Base-by-base conservation (phyloP, 2,329 filamentous ascomycete genomes). In the Penicillium italicum region DNA sequence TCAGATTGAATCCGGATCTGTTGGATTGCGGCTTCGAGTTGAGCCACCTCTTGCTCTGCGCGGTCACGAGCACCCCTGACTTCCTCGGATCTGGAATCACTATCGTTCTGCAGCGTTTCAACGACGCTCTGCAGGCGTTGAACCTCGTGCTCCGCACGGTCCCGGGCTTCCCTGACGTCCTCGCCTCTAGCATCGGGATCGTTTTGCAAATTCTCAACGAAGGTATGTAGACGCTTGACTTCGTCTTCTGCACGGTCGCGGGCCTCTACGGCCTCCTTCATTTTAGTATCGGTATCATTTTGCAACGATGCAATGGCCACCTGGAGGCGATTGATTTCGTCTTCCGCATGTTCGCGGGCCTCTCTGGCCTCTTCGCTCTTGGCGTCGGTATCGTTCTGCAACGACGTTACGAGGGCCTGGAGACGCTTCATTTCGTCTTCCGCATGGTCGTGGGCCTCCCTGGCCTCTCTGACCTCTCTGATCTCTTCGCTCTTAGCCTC, bases 1-100 rank as follows among this genome's bases (percentile, higher is more conserved):
- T 76, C 70, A 4, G 67, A 62, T 46, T 76, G 70, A 8, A 65
- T 63, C 24, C 65, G 69, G 31, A 72, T 57, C 43, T 73, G 66
- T 22, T 71, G 61, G 30, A 74, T 63, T n/a, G 63, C 62, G 18
- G 64, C 61, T 51, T 72, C 67, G 10, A 73, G 53, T 22, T 68
- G 61, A 20, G 63, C 56, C 14, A 68, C 56, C 54, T 68, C 62
- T 41, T 67, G 62, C 41, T 67, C 68, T 20, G 68, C 60, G 26
- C 62, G 64, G n/a, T 66, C 65, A 26, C 61, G 63, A n/a, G 69
- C 64, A 55, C 66, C 66, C 26, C 52, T 46, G 12, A 58, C 53
- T 36, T 64, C 60, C 45, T 66, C 63, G 5, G 55, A 56, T 38
- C 53, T 57, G 4, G 53, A 41, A 37, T 60, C 53, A 7, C 56